Base-by-base conservation (phyloP, 805 yeast species). In the Candida wancherniae region DNA sequence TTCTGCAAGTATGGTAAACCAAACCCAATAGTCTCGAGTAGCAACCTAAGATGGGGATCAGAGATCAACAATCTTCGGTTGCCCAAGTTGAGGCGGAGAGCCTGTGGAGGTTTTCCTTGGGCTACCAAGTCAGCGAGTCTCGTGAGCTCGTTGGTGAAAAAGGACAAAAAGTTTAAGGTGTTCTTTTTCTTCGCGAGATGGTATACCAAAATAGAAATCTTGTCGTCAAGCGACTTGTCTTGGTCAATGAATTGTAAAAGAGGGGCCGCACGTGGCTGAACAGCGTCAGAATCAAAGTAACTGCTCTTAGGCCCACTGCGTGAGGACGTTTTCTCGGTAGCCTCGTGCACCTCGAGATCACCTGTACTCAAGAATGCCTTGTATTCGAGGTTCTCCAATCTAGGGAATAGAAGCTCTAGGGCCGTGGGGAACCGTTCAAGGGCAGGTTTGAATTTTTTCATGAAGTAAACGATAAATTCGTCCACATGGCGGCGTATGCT, bases 331-430 rank as follows among this genome's bases (percentile, higher is more conserved):
- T 22, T 24, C 21, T 27, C 22, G 20, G n/a, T 22, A 8, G 3
- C 21, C 22, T 26, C 39, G 18, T 53, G 52, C 19, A 43, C 44
- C 28, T 53, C 55, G 13, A 63, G 58, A 26, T 76, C 75, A 15
- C 94, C 95, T 5, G 77, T 66, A 20, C 75, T 67, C 40, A 80
- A 68, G 44, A 68, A 90, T 25, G 67, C 60, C 34, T 55, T 37
- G 63, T 59, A 14, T 67, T 61, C 39, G 53, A 69, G 13, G 56
- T 58, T 47, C 63, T 75, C 55, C 51, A 73, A 39, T 44, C 79
- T 63, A 25, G 83, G 73, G 50, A 85, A 84, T 30, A 86, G 58
- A 3, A 90, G 47, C 47, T 86, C 95, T 54, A 76, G 47, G 69
- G 69, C 32, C 69, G 61, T 28, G 73, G 88, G 40, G 78, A 70